A percentile compares a stretch with the other conserved stretches of the same genome.
Conservation (phyloP, 106 monocot genomes). For the Xerophyta viscosa region DNA sequence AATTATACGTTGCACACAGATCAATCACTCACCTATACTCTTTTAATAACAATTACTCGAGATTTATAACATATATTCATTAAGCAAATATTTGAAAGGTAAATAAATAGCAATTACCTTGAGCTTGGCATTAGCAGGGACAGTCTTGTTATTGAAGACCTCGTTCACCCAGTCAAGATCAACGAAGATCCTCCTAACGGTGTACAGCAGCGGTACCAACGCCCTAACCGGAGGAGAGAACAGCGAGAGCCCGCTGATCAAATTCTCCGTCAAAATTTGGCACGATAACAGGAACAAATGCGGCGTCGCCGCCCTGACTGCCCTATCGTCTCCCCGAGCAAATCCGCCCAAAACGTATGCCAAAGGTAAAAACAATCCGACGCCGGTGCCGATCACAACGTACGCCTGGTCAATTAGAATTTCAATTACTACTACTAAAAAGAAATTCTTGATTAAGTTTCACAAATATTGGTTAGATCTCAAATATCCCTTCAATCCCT, state of each 20-base stretch:
- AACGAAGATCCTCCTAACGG: conserved; percentile 70
- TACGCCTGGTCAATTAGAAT: too few species aligned
- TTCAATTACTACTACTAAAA: too few species aligned
- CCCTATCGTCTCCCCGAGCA: conserved; percentile 77
- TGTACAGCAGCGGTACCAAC: conserved; percentile 78
- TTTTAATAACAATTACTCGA: too few species aligned
- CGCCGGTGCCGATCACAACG: conserved; percentile 63
- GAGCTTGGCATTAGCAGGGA: conserved; percentile 26
- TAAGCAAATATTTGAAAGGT: not conserved
- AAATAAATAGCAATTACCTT: conserved; percentile 18
- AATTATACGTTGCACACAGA: too few species aligned
- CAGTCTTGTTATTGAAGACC: conserved; percentile 48
- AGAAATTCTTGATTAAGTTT: too few species aligned
- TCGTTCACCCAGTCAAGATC: conserved; percentile 61
- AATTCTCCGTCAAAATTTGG: conserved; percentile 89
- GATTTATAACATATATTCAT: too few species aligned
- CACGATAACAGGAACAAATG: conserved; percentile 80
- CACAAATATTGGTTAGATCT: too few species aligned
- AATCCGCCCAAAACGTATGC: conserved; percentile 93
- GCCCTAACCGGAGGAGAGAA: conserved; percentile 87
- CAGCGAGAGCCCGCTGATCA: conserved; percentile 42
- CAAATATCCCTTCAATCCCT: too few species aligned
- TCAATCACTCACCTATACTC: too few species aligned
- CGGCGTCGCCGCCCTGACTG: conserved; percentile 73
- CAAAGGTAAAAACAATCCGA: conserved; percentile 86